Conservation (phyloP, 306 rosid genomes). For the Fagus sylvatica region DNA sequence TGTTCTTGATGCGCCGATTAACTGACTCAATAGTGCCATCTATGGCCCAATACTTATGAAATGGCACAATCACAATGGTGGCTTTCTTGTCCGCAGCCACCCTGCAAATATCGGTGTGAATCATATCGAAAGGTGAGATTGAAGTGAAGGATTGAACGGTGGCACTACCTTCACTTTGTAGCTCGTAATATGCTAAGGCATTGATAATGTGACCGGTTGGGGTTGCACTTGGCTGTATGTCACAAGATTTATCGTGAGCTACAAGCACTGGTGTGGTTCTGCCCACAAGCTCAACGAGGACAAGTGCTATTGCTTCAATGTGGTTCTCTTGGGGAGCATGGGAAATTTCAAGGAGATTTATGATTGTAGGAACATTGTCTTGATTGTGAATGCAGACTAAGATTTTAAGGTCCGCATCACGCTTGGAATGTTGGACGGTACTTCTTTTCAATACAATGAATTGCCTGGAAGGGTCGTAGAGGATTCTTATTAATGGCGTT, state of each 20-base stretch:
- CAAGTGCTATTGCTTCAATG: constrained; percentile 42
- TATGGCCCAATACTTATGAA: constrained; percentile 66
- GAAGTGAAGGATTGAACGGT: constrained; percentile 52
- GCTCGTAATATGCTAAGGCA: constrained; percentile 45
- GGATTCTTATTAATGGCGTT: constrained; percentile 44
- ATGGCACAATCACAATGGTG: constrained; percentile 54
- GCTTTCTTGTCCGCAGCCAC: constrained; percentile 40
- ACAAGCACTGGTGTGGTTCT: constrained; percentile 52
- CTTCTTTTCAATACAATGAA: constrained; percentile 35
- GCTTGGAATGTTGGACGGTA: constrained; percentile 49
- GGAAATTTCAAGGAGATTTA: constrained; percentile 61
- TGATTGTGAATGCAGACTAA: constrained; percentile 50
- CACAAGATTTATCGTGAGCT: constrained; percentile 36
- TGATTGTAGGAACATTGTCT: constrained; percentile 45
- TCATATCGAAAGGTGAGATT: constrained; percentile 35
- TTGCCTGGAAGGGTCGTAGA: constrained; percentile 51
- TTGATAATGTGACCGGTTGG: constrained; percentile 38
- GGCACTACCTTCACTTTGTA: constrained; percentile 36
- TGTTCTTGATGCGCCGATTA: constrained; percentile 25
- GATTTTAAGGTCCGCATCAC: constrained; percentile 46
- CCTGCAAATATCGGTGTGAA: constrained; percentile 45
- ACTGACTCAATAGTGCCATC: constrained; percentile 45
- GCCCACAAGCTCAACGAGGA: constrained; percentile 55
- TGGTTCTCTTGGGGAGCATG: constrained; percentile 53
- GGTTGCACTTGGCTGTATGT: constrained; percentile 5